Conservation (phyloP, 257 asterid species). For the Datura wrightii region DNA sequence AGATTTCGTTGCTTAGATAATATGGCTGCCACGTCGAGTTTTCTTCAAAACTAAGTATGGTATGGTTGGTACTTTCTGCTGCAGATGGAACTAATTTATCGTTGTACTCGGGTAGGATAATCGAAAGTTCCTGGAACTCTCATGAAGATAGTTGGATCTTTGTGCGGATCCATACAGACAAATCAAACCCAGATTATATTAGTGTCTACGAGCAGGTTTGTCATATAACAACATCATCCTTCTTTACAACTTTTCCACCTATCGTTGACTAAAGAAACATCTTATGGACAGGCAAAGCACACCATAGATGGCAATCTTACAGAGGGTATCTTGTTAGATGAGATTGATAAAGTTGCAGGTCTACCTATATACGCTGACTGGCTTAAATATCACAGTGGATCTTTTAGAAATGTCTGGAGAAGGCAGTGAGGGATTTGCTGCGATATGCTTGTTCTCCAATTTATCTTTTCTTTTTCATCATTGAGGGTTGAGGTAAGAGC, state of each 20-base stretch:
- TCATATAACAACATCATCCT: neutral
- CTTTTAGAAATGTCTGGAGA: constrained; percentile 20
- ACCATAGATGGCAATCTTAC: constrained; percentile 13
- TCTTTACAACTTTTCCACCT: constrained; percentile 2
- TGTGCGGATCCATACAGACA: constrained; percentile 31
- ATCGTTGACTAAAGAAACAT: constrained; percentile 3
- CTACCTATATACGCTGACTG: constrained; percentile 30
- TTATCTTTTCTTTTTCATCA: neutral
- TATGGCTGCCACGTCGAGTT: neutral
- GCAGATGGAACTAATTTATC: constrained; percentile 32
- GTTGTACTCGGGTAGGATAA: constrained; percentile 30
- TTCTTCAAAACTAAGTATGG: constrained; percentile 12
- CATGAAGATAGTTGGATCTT: constrained; percentile 32
- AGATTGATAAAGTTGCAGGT: neutral
- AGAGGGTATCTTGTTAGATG: constrained; percentile 25
- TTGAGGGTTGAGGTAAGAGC: constrained; percentile 17
- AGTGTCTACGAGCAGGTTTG: constrained; percentile 35
- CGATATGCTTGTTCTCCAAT: neutral
- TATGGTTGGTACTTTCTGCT: neutral
- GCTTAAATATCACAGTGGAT: constrained; percentile 6
- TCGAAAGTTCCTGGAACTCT: constrained; percentile 28
- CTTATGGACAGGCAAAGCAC: constrained; percentile 31
- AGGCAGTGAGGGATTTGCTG: constrained; percentile 21
- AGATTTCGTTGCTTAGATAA: neutral
- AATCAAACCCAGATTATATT: constrained; percentile 29